These are phyloP conservation scores for Hypoxylon sp. DNA, from an alignment of 2,329 filamentous ascomycete species.

Conservation along the genomic window DNA sequence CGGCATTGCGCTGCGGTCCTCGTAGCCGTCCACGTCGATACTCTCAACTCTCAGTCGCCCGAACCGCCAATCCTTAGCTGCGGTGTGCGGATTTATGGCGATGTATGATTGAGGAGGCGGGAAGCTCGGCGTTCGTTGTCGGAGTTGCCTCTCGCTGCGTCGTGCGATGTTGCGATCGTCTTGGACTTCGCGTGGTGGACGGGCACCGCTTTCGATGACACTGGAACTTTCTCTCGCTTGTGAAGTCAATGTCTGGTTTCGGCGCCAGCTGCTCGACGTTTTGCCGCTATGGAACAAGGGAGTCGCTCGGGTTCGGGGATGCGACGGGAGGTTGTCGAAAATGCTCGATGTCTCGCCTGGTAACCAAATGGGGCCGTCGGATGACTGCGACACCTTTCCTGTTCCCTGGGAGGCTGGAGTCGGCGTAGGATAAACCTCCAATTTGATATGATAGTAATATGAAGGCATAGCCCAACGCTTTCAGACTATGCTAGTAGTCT, in stretches of 20 bases:
- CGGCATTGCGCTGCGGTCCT: constrained; percentile 54
- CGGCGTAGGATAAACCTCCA: constrained; percentile 72
- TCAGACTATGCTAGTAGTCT: constrained; percentile 14
- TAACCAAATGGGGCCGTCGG: constrained; percentile 62
- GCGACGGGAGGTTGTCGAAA: constrained; percentile 70
- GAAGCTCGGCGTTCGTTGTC: constrained; percentile 58
- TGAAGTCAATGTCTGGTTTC: constrained; percentile 38
- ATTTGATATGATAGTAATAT: constrained; percentile 76
- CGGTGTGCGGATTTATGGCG: constrained; percentile 64
- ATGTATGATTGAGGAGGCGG: constrained; percentile 61
- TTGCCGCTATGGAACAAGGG: constrained; percentile 23
- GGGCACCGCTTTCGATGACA: constrained; percentile 67
- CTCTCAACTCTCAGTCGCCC: constrained; percentile 84
- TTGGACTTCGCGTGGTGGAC: constrained; percentile 54
- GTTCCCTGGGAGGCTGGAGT: constrained; percentile 52
- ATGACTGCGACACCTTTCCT: constrained; percentile 28
- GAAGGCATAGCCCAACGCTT: constrained; percentile 66
- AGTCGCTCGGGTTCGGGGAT: constrained; percentile 55
- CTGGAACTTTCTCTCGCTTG: constrained; percentile 41
- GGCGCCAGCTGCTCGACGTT: constrained; percentile 27
- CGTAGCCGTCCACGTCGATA: constrained; percentile 75
- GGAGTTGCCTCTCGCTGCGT: constrained; percentile 59
- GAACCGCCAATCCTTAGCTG: constrained; percentile 82
- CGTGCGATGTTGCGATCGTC: constrained; percentile 57
- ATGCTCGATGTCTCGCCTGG: constrained; percentile 65